These are phyloP conservation scores for Chlorella sp. DNA, from an alignment of 139 green algal species.

Conservation along the genomic window DNA sequence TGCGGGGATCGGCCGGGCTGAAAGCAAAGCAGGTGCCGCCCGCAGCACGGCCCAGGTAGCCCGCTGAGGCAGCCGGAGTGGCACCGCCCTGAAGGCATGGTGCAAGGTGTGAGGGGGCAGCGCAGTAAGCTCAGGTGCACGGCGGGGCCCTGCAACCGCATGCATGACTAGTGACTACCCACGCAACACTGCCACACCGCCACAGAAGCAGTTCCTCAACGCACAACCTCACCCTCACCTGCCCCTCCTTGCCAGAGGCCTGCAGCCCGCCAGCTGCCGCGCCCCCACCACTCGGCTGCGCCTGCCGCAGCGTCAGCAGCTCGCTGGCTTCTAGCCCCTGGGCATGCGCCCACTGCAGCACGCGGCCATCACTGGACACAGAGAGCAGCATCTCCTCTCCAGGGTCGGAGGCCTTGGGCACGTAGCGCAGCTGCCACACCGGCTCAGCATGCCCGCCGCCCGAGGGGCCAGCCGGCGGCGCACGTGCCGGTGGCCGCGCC, in stretches of 20 bases:
- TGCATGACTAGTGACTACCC: no score
- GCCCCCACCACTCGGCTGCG: slow-evolving; percentile 32
- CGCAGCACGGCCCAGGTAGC: slow-evolving; percentile 81
- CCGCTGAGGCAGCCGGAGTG: slow-evolving; percentile 51
- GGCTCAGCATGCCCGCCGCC: slow-evolving; percentile 75
- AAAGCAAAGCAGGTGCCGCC: slow-evolving; percentile 91
- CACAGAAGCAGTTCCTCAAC: no score
- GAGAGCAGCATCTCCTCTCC: slow-evolving; percentile 84
- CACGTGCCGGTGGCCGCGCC: neutral
- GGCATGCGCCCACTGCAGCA: slow-evolving; percentile 33
- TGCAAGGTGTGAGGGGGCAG: neutral
- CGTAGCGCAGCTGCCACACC: slow-evolving; percentile 80
- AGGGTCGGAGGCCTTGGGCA: slow-evolving; percentile 73
- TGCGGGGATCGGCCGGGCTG: slow-evolving; percentile 66
- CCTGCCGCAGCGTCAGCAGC: slow-evolving; percentile 86
- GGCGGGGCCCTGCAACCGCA: no score
- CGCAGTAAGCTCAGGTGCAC: no score
- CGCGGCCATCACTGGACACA: slow-evolving; percentile 86
- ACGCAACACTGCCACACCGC: no score
- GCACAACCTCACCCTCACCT: no score
- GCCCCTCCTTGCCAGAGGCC: neutral
- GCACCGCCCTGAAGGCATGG: neutral
- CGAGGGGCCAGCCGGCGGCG: neutral
- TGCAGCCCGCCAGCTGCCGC: neutral
- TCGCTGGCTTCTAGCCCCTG: slow-evolving; percentile 82